Conservation (phyloP, 345 rosid genomes). For the Turritis glabra region DNA sequence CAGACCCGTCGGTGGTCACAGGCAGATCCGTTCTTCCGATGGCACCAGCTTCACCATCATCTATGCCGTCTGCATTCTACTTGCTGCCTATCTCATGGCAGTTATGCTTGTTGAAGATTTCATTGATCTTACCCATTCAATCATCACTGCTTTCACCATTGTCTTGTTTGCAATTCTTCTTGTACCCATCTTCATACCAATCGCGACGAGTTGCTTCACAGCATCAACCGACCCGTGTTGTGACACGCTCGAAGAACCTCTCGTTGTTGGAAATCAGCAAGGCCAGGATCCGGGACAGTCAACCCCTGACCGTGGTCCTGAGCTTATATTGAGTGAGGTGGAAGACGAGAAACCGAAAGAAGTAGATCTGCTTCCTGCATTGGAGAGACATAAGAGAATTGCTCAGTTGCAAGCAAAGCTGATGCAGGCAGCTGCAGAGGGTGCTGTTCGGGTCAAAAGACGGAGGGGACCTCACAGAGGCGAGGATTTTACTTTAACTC, state of each 20-base stretch:
- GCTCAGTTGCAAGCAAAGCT: conserved; percentile 73
- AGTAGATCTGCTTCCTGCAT: conserved; percentile 76
- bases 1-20: conserved; percentile 87
- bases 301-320: conserved; percentile 50
- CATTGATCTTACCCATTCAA: conserved; percentile 49
- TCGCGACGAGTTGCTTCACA: conserved; percentile 46
- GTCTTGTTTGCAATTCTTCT: conserved; percentile 59
- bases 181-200: conserved; percentile 64
- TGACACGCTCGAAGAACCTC: conserved; percentile 59
- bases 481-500: conserved; percentile 78
- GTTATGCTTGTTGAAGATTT: conserved; percentile 83
- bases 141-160: conserved; percentile 49
- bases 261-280: conserved; percentile 42
- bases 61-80: conserved; percentile 66
- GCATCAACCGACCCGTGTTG: conserved; percentile 40
- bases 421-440: conserved; percentile 77
- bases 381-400: conserved; percentile 70
- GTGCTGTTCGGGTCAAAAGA: conserved; percentile 80
- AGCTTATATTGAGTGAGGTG: conserved; percentile 73
- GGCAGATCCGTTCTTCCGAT: conserved; percentile 67
- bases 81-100: conserved; percentile 86
- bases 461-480: conserved; percentile 78
- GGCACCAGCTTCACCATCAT: conserved; percentile 54
- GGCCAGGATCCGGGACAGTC: conserved; percentile 53
- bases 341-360: conserved; percentile 89